These are phyloP conservation scores for Pseudonectria buxi DNA, from an alignment of 2,329 filamentous ascomycete species.

Conservation along the genomic window DNA sequence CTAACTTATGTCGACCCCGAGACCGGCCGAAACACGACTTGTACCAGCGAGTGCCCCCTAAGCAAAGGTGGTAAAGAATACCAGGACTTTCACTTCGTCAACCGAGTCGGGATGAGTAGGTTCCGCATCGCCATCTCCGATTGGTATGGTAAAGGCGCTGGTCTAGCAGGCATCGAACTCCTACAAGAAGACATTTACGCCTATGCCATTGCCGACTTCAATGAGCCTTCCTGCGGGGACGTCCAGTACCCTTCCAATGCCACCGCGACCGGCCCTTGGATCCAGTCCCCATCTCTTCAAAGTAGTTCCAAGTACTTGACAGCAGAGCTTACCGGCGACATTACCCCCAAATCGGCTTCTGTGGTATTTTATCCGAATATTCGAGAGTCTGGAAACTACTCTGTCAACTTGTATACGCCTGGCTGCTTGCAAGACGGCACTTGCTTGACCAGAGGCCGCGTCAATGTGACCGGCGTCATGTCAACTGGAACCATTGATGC, in stretches of 20 bases:
- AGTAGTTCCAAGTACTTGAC: constrained; percentile 74
- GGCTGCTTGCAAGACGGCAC: constrained; percentile 76
- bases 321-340: constrained; percentile 51
- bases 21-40: constrained; percentile 61
- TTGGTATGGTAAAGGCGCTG: constrained; percentile 82
- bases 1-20: constrained; percentile 78
- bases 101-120: constrained; percentile 75
- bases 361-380: constrained; percentile 82
- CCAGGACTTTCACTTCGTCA: constrained; percentile 91
- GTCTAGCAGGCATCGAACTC: constrained; percentile 77
- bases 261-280: constrained; percentile 69
- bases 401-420: constrained; percentile 84
- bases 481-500: constrained; percentile 39
- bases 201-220: constrained; percentile 81
- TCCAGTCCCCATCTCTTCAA: constrained; percentile 55
- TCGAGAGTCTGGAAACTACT: constrained; percentile 83
- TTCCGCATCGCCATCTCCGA: constrained; percentile 81
- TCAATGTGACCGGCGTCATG: constrained; percentile 74
- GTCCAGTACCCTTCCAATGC: constrained; percentile 56
- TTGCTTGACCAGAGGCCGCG: constrained; percentile 68
- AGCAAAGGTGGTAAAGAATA: constrained; percentile 61
- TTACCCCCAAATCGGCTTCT: constrained; percentile 52
- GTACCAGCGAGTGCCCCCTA: constrained; percentile 80
- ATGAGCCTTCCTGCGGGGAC: constrained; percentile 74
- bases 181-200: constrained; percentile 79